These are phyloP conservation scores for Trichoderma polysporum DNA, from an alignment of 2,329 filamentous ascomycete species.

Conservation along the genomic window DNA sequence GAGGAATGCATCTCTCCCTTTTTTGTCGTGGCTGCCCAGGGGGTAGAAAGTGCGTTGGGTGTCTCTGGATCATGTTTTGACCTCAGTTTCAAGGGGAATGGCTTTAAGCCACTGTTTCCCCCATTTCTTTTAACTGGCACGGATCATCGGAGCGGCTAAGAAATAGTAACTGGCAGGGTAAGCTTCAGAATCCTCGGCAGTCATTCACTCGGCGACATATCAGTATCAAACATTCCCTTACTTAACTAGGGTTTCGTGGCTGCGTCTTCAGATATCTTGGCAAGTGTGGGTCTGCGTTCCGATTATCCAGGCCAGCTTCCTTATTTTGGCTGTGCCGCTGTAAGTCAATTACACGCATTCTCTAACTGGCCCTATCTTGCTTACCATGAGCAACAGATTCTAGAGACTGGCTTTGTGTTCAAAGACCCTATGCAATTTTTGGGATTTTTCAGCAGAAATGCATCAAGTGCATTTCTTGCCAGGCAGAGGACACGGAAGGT, in stretches of 20 bases:
- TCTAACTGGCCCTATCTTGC: neutral
- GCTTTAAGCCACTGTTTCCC: neutral
- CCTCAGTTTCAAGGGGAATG: neutral
- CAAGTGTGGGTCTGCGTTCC: slow-evolving; percentile 13
- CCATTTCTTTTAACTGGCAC: slow-evolving; percentile 19
- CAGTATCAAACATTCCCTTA: slow-evolving; percentile 23
- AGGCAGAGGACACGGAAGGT: neutral
- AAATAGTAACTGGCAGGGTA: neutral
- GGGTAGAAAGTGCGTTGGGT: neutral
- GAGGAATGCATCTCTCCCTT: neutral
- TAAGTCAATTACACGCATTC: neutral
- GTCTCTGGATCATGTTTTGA: neutral
- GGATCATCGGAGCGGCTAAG: slow-evolving; percentile 19
- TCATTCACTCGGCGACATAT: neutral
- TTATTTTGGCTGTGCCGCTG: neutral
- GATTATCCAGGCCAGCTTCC: neutral
- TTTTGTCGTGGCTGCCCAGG: neutral
- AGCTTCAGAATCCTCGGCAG: neutral
- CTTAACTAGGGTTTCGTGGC: neutral
- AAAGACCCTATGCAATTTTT: neutral
- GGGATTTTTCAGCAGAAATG: neutral
- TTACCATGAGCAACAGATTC: neutral
- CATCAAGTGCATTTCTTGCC: neutral
- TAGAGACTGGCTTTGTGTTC: neutral
- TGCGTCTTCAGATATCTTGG: neutral